Evolutionary conservation across 192 early-diverging fungal genomes (phyloP).

Genomic region (Rhizoclosmatium sp.): DNA sequence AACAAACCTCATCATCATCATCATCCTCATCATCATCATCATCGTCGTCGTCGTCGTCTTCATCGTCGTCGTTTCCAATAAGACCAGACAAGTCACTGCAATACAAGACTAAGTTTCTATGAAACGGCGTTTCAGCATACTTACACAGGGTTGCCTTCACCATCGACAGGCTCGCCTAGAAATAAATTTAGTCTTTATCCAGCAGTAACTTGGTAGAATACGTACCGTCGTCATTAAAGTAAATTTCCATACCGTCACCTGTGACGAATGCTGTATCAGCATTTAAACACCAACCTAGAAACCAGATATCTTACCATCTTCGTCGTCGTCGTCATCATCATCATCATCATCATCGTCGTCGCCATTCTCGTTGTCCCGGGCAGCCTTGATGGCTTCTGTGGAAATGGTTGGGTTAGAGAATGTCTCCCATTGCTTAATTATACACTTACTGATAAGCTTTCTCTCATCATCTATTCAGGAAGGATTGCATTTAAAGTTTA

Average conservation of each 20-base stretch:
- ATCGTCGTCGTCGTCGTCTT: neutral
- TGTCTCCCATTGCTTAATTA: too few relatives aligned
- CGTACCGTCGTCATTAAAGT: neutral
- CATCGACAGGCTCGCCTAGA: neutral
- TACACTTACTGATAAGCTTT: too few relatives aligned
- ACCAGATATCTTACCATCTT: too few relatives aligned
- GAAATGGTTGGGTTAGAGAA: too few relatives aligned
- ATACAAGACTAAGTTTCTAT: neutral
- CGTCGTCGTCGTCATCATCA: too few relatives aligned
- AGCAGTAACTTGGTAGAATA: too few relatives aligned
- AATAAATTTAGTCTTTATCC: too few relatives aligned
- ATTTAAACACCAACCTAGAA: neutral
- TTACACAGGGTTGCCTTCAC: neutral
- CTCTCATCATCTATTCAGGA: too few relatives aligned
- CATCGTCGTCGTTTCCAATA: slow-evolving; percentile 10
- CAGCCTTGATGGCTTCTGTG: too few relatives aligned
- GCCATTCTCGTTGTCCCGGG: too few relatives aligned
- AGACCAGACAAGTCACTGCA: neutral
- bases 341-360: too few relatives aligned
- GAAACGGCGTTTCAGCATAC: neutral
- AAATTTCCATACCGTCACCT: neutral
- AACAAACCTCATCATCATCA: neutral
- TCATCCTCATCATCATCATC: neutral
- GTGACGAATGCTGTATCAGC: neutral
- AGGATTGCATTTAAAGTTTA: too few relatives aligned